phyloP scores from a whole-genome alignment of 1,284 basidiomycete species.

The Hortiboletus rubellus region DNA sequence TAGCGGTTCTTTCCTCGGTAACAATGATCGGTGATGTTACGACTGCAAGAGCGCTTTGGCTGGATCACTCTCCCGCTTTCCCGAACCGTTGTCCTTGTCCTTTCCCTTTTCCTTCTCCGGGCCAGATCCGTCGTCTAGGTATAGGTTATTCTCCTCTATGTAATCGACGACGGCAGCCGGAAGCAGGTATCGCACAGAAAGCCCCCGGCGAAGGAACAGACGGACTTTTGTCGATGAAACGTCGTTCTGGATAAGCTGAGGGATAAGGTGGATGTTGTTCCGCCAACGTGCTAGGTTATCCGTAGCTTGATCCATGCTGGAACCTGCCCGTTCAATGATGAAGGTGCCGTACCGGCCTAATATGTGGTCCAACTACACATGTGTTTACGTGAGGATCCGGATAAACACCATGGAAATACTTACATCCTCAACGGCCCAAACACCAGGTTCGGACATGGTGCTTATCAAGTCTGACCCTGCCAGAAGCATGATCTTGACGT shows the following conservation, averaged over 20 bases:
- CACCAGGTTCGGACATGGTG: conserved; percentile 98
- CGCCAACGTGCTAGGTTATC: conserved; percentile 78
- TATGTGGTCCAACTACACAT: conserved; percentile 85
- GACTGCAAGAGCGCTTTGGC: conserved; percentile 10
- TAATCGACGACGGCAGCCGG: conserved; percentile 94
- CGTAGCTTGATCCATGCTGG: conserved; percentile 84
- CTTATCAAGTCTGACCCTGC: conserved; percentile 97
- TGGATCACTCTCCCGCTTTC: conserved; percentile 24
- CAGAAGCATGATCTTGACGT: conserved; percentile 86
- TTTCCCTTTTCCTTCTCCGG: conserved; percentile 45
- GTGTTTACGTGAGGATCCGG: conserved; percentile 18
- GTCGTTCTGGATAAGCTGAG: conserved; percentile 98
- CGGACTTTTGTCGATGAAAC: conserved; percentile 95
- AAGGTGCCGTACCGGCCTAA: conserved; percentile 92
- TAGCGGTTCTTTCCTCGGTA: neutral
- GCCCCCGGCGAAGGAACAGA: conserved; percentile 88
- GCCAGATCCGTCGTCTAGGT: conserved; percentile 58
- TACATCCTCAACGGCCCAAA: conserved; percentile 95
- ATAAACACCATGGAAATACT: conserved; percentile 32
- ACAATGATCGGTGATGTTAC: neutral
- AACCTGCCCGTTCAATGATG: conserved; percentile 94
- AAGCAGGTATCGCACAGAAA: conserved; percentile 92
- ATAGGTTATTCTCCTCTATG: conserved; percentile 81
- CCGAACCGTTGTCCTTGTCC: conserved; percentile 34
- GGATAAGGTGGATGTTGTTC: conserved; percentile 91